Percentiles rank a stretch among this genome's conserved stretches.
Evolutionary conservation across 495 filamentous ascomycete species (phyloP).

Genomic region (Lasiosphaeria miniovina): DNA sequence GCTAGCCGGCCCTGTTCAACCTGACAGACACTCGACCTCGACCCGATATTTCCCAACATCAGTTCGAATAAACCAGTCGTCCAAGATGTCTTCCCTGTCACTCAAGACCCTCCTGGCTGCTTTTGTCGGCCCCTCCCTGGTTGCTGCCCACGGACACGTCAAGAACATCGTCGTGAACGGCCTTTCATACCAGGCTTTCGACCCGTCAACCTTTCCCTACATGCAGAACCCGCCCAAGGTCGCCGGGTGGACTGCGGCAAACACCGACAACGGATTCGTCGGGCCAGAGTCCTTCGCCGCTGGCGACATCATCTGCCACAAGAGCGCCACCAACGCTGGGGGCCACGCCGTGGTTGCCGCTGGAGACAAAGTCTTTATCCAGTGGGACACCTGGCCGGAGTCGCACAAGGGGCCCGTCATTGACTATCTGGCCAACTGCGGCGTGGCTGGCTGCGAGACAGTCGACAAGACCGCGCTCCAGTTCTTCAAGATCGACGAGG

Average conservation of each 20-base stretch:
- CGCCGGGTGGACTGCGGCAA: conserved; percentile 53
- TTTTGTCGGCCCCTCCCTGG: conserved; percentile 50
- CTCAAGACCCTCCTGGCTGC: conserved; percentile 33
- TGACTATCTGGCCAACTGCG: conserved; percentile 71
- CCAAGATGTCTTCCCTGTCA: conserved; percentile 30
- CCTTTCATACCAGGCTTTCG: conserved; percentile 40
- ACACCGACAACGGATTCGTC: conserved; percentile 60
- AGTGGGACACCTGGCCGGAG: conserved; percentile 51
- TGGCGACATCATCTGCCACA: conserved; percentile 54
- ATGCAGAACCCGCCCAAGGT: conserved; percentile 45
- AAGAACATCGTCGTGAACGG: conserved; percentile 59
- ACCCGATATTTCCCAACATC: background rate
- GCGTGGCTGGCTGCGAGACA: conserved; percentile 57
- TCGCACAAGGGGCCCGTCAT: conserved; percentile 61
- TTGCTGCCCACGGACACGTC: conserved; percentile 61
- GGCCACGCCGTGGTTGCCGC: conserved; percentile 42
- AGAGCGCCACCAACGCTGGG: conserved; percentile 36
- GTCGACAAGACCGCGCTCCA: conserved; percentile 64
- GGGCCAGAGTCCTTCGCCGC: conserved; percentile 40
- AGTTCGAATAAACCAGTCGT: background rate
- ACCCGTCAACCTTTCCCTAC: conserved; percentile 39
- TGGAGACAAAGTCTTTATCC: conserved; percentile 41
- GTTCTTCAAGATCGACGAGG: conserved; percentile 74
- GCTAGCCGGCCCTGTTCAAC: conserved; percentile 20
- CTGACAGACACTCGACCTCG: background rate